phyloP scores from a whole-genome alignment of 2,329 filamentous ascomycete genomes.

The Cadophora malorum region DNA sequence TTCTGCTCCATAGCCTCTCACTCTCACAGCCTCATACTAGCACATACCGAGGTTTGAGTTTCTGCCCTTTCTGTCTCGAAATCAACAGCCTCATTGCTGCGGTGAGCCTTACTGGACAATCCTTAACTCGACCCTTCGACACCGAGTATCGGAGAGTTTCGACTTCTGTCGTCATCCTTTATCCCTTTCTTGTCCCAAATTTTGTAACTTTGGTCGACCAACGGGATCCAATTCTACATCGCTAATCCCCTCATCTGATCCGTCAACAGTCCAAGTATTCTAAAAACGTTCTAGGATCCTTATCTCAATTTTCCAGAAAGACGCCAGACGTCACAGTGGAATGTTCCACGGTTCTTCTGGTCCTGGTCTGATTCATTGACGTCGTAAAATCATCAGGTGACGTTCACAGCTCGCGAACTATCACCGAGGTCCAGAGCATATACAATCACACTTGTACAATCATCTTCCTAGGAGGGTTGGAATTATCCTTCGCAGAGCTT shows the following conservation, averaged over 20 bases:
- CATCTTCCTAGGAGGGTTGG: neutral
- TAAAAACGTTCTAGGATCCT: neutral
- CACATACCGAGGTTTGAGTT: neutral
- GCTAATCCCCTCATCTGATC: neutral
- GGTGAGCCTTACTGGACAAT: slow-evolving; percentile 6
- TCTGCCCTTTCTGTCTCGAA: neutral
- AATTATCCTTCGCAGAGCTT: neutral
- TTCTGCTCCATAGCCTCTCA: neutral
- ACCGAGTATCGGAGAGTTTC: slow-evolving; percentile 9
- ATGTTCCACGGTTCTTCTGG: neutral
- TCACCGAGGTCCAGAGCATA: neutral
- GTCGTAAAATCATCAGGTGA: slow-evolving; percentile 8
- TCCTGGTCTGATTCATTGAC: slow-evolving; percentile 10
- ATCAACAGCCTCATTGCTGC: neutral
- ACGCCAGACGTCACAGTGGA: slow-evolving; percentile 8
- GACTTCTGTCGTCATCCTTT: slow-evolving; percentile 2
- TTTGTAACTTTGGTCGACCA: neutral
- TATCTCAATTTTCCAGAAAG: neutral
- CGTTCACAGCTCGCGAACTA: neutral
- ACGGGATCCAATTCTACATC: neutral
- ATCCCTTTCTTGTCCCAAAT: neutral
- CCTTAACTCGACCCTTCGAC: neutral
- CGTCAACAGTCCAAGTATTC: neutral
- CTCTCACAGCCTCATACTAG: neutral
- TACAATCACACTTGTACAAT: neutral